Base-by-base conservation (phyloP, 1,284 basidiomycete species). In the Veloporphyrellus conicus region DNA sequence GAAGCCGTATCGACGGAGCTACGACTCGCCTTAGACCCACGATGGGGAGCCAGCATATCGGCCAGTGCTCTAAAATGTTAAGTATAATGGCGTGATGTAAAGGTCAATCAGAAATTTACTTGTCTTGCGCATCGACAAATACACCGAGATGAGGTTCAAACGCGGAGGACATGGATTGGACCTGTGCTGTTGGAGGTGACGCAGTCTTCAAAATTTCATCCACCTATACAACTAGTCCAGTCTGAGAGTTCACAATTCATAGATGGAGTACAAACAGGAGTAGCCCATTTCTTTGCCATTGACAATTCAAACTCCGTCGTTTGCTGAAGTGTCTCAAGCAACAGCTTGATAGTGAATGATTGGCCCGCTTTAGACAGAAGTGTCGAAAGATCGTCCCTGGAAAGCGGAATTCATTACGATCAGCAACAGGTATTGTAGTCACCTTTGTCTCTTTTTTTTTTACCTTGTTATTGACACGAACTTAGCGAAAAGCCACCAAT, bases 41-140 rank as follows among this genome's bases (percentile, higher is more conserved):
- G 82, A 62, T 93, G 88, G 18, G 82, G 78, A 5, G 82, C 79
- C 23, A 96, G 76, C 86, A 92, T 90, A 52, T 90, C 90, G 6
- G 82, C 72, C 9, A 93, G 71, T 6, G 82, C 79, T 62, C 90
- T 92, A 19, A 3, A 44, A 35, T 16, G 29, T 28, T 32, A 31
- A 47, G 32, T 16, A 29, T 32, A 11, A 44, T 12, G 16, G 16
- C 37, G 20, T 34, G 15, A 12, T 40, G 18, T 23, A 32, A 37
- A 23, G 8, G 8, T 14, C 4, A 28, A 19, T 25, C 11, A 11
- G 23, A 31, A 42, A 37, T 45, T 35, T 28, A 89, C 92, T 86
- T 90, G 74, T 98, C 93, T 68, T 99, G 96, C 12, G 95, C 93
- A 54, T 97, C 92, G 44, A 98, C 87, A 62, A 94, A 99, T 35